Evolutionary conservation across 1,284 basidiomycete genomes (phyloP), one percentile per base, ranked within the genome.

Genomic region (Tausonia pullulans): DNA sequence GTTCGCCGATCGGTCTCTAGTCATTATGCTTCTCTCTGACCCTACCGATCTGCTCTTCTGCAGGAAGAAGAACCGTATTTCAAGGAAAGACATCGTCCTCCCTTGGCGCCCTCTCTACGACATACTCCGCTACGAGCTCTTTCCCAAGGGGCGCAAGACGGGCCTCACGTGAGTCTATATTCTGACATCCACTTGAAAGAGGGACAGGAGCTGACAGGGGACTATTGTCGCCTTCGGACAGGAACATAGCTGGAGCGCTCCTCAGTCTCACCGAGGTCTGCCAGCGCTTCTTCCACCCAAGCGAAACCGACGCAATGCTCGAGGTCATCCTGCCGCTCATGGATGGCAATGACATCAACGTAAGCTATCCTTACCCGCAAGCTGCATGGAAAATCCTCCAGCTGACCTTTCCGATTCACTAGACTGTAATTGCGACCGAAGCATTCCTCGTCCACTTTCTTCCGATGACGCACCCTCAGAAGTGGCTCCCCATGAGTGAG

Each of bases 281-380:
- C 51, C 86, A 88, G 69, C 81, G 88, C 55, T 97, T 97, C 81
- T 98, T 94, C 77, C 87, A 93, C 70, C 88, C 93, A 8, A 83
- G 85, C 61, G 88, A 91, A 59, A 87, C 88, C 57, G 85, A 89
- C 69, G 88, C 90, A 69, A 98, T 98, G 90, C 84, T 98, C 41
- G 80, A 83, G 44, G 75, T 75, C 11, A 80, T 82, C 66, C 69
- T 82, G n/a, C 78, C 79, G 4, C 44, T 57, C 44, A 81, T 94
- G 67, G 87, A 92, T 71, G 87, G 86, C 46, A 84, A 82, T 49
- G 82, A 82, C 68, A 75, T 91, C 69, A 84, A 88, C 75, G 87
- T 87, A 70, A 74, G 85, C 76, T 64, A 67, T 39, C 49, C 11
- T 61, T 16, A n/a, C 16, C 68, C 59, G 59, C 68, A 53, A 55